Base-by-base conservation (phyloP, 2,329 filamentous ascomycete genomes). In the Penicillium sp. region DNA sequence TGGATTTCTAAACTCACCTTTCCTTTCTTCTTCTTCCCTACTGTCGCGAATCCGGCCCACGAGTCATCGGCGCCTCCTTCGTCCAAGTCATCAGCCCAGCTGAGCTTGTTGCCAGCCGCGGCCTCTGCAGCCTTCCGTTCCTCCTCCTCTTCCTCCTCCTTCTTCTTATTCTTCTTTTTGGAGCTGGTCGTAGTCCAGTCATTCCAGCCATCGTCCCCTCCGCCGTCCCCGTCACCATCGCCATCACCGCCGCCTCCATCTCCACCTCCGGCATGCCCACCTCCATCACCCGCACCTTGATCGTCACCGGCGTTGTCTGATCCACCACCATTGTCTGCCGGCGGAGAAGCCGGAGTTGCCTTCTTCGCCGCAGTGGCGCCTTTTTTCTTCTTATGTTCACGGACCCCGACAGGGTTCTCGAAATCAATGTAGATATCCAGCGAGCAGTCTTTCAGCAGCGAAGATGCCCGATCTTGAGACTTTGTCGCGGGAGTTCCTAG, bases 1-100 rank as follows among this genome's bases (percentile, higher is more conserved):
- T 4, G 4, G 5, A 8, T 16, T 16, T 13, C 1, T n/a, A 5
- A 5, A 42, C 43, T 42, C 68, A 83, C 80, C 70, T 80, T 82
- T 56, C 81, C 82, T 57, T 76, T 76, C 57, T 84, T 84, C 65
- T 82, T 76, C 53, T 83, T 84, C 27, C 72, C 70, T 39, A 72
- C 73, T 5, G 75, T 62, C 9, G 72, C 67, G 61, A 81, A 81
- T 14, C 71, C 72, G 28, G 69, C 76, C 78, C 79, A 85, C 2
- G 75, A 74, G 60, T 81, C 81, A 24, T 80, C 79, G 5, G 69
- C 59, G 16, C 52, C 69, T 50, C 75, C 73, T 13, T 69, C 69
- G 27, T 69, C 72, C 4, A 59, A 57, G 31, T 75, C 71, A 48
- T 77, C 74, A 45, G 74, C 74, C 76, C 76, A 78, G 61, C 69